Conservation (phyloP, 352 stramenopile genomes). For the Thalassiosira exigua region DNA sequence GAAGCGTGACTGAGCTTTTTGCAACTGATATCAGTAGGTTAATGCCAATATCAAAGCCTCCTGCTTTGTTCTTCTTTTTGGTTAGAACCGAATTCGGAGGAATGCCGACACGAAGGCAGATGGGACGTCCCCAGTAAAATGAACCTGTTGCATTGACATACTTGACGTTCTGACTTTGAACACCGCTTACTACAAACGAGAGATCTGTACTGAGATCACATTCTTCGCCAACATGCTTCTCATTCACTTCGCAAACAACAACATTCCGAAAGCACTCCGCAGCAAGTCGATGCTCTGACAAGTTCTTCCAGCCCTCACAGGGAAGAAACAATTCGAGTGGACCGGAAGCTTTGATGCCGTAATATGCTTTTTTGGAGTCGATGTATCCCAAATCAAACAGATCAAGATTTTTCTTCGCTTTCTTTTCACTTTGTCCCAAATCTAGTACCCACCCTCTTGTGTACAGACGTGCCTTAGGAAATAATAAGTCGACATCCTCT, state of each 20-base stretch:
- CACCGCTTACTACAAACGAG: conserved; percentile 58
- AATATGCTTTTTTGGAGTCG: conserved; percentile 79
- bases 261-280: conserved; percentile 66
- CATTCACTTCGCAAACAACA: conserved; percentile 79
- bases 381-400: conserved; percentile 71
- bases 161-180: conserved; percentile 19
- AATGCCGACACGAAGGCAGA: conserved; percentile 64
- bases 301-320: conserved; percentile 39
- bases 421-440: conserved; percentile 63
- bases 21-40: conserved; percentile 44
- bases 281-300: conserved; percentile 31
- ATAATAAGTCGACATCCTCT: conserved; percentile 64
- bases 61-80: neutral
- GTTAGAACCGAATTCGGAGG: conserved; percentile 31
- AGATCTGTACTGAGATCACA: conserved; percentile 72
- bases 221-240: conserved; percentile 58
- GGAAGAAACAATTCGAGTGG: conserved; percentile 64
- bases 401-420: conserved; percentile 72
- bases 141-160: conserved; percentile 57
- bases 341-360: conserved; percentile 70
- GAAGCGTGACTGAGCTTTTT: conserved; percentile 41
- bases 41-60: conserved; percentile 14
- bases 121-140: conserved; percentile 66
- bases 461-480: conserved; percentile 57
- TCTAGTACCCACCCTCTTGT: conserved; percentile 74